Evolutionary conservation across 768 basidiomycete species (phyloP).

Genomic region (Naganishia kalamii): DNA sequence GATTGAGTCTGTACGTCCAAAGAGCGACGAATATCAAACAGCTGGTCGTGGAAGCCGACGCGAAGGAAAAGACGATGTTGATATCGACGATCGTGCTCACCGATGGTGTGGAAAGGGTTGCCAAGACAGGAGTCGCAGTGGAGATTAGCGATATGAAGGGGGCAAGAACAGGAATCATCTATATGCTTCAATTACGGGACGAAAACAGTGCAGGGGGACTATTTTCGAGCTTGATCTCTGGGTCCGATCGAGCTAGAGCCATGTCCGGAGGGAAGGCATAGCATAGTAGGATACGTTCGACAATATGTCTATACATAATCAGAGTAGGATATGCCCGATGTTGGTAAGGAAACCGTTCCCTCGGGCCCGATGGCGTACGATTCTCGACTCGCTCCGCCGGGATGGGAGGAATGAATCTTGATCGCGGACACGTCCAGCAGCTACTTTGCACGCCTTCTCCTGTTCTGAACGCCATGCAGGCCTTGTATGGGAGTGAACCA

Average conservation of each 20-base stretch:
- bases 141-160: constrained; percentile 81
- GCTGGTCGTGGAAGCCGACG: constrained; percentile 84
- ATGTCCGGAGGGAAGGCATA: constrained; percentile 3
- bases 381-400: no score
- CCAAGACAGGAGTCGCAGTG: constrained; percentile 93
- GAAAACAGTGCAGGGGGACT: constrained; percentile 77
- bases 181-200: constrained; percentile 93
- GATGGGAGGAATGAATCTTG: no score
- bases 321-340: no score
- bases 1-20: constrained; percentile 78
- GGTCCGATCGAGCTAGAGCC: constrained; percentile 40
- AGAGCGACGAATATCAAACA: constrained; percentile 86
- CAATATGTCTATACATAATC: background rate
- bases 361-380: background rate
- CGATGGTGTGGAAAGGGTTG: constrained; percentile 96
- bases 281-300: background rate
- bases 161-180: constrained; percentile 82
- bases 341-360: background rate
- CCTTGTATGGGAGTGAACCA: constrained; percentile 11
- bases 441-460: constrained; percentile 4
- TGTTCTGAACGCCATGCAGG: background rate
- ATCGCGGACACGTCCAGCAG: no score
- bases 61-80: constrained; percentile 61
- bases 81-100: constrained; percentile 94
- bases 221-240: constrained; percentile 77